Evolutionary conservation across 2,329 filamentous ascomycete species (phyloP), one percentile per base, ranked within the genome.

Genomic region (Exutisphaerella laricina): DNA sequence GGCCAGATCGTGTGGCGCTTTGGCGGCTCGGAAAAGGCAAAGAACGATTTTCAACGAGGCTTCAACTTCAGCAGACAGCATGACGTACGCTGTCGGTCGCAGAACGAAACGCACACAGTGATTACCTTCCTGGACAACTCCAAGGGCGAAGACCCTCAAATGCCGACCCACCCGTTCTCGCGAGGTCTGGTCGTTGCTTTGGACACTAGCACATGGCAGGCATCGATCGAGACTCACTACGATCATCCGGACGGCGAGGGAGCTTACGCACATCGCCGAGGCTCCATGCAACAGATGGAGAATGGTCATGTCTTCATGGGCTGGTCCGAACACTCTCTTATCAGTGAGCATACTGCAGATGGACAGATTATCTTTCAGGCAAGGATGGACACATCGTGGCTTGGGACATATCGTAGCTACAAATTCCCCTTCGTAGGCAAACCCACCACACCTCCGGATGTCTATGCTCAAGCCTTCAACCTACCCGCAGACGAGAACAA

Each of bases 271-370:
- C 72, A 71, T 0, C 69, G 49, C 4, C 49, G 51, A 3, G 51
- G 51, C 14, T 49, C 46, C 30, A 46, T 43, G 23, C 49, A 73
- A 44, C 65, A 64, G 39, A 68, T 71, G 5, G 73, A 78, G 45
- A 70, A 70, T 33, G 70, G 69, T 21, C 72, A 77, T 43, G 67
- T 71, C 9, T 58, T 79, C 20, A 69, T 79, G 26, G 72, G 73
- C 46, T 79, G 75, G 8, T 56, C 63, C 26, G 48, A 56, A 13
- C 48, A 43, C n/a, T 45, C 43, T 44, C 2, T 55, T 57, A 28
- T 58, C 53, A 12, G 64, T 62, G 65, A 68, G 39, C 43, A 70
- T 49, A 58, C 62, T 0, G 43, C 60, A 1, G 64, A 69, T n/a
- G 74, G 74, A 4, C 55, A 65, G 6, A 53, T 70, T 6, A 56